Evolutionary conservation across 2,329 filamentous ascomycete genomes (phyloP), one percentile per base, ranked within the genome.

Genomic region (Ophiostoma montium): DNA sequence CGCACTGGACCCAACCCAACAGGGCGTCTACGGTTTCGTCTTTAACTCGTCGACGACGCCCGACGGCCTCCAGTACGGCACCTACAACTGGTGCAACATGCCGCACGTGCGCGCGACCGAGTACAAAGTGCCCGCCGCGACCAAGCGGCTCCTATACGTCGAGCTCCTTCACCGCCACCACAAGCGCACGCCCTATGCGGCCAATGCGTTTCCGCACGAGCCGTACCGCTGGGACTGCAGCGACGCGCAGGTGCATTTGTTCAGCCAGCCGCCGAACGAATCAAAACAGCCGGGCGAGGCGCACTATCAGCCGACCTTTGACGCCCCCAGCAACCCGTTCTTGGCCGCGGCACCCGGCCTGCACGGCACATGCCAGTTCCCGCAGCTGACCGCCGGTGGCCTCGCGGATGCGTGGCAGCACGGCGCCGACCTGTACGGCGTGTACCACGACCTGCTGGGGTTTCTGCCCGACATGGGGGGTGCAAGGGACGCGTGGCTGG

Each of bases 41-140:
- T 92, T 81, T 65, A 79, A 86, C 58, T 72, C 74, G 32, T 86
- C 82, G 1, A 56, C 65, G 1, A 74, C 75, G 0, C 76, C 83
- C 0, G 65, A 70, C 48, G 59, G 63, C 1, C 56, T 68, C 33
- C 18, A 68, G 35, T 82, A 84, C 63, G 76, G 78, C 6, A 71
- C 67, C 1, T 89, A 89, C 64, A 87, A 90, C 62, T 90, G 74
- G 72, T 92, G 86, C 64, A 89, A 92, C 59, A 92, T 92, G 84
- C 86, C 86, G 1, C 86, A 90, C 65, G 82, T 85, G n/a, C 73
- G 84, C 31, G 65, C 62, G 19, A 63, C 64, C 13, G 82, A 86
- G 58, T 92, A 92, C 59, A 62, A 70, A 13, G 70, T 64, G 52
- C 67, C 74, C 0, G 57, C 66, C 1, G 54, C 63, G 0, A 74